Base-by-base conservation (phyloP, 2,329 filamentous ascomycete genomes). In the Paecilomyces fulvus region DNA sequence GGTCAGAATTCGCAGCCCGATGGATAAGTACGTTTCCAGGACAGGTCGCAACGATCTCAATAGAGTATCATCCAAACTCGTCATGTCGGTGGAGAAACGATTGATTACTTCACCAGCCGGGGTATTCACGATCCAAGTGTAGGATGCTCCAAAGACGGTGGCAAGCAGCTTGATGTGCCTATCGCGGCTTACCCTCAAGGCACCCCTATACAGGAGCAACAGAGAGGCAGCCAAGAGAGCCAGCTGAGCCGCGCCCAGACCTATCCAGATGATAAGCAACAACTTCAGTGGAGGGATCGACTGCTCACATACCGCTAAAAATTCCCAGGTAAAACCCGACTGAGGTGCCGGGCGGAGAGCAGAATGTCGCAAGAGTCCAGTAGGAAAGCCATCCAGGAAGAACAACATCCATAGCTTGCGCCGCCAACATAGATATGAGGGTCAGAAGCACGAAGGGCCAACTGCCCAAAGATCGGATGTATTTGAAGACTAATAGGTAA, bases 31-130 rank as follows among this genome's bases (percentile, higher is more conserved):
- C 17, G 56, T 60, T 31, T 60, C 58, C 3, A 60, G 12, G 25
- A 60, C 58, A 51, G 56, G 58, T 54, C 56, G 54, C 8, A 60
- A 50, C 8, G 54, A 43, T 49, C 31, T 55, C 37, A 57, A 52
- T 30, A 60, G 37, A 0, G 55, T 59, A 49, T 60, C 57, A 48
- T 60, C 59, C 3, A 60, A 30, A 50, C 51, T 55, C 21, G 55
- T 46, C 46, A 59, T 58, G 17, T 60, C 59, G 4, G 58, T 56
- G 10, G 59, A 59, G 51, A 59, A 60, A n/a, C 58, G 58, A 33
- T 59, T 60, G 25, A 59, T 59, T 5, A 58, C 43, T 21, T 59
- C 52, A 3, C 59, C 59, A n/a, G 51, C 58, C 17, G 55, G 58
- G 10, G 59, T 60, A 57, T 46, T 49, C 48, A 49, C 46, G 31